Evolutionary conservation across 352 stramenopile species (phyloP), one percentile per base, ranked within the genome.

Genomic region (Phytophthora palmivora): DNA sequence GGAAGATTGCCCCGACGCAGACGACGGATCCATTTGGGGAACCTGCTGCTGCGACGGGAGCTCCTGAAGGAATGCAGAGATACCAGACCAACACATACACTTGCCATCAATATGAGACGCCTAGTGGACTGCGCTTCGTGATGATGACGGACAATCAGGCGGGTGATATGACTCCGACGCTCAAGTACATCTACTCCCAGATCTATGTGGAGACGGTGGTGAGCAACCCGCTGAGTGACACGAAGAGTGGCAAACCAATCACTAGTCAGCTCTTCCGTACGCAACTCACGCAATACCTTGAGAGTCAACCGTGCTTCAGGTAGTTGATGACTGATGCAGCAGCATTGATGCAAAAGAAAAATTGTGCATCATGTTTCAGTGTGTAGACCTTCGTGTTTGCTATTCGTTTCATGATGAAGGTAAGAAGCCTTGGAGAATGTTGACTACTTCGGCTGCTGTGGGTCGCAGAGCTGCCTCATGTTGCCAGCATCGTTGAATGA

Each of bases 21-120:
- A 48, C 59, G 28, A 47, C 43, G 21, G 69, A 67, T 30, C 42
- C 58, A 6, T 62, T 66, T 14, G 68, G 24, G 6, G 58, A 70
- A 24, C n/a, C 58, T 32, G 54, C 42, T 45, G 57, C 21, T 58
- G 43, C 14, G 33, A 3, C 30, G 63, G 15, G 50, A 34, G 26
- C 60, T 60, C 36, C 74, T 54, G 58, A 93, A 28, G 78, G 82
- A 0, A 72, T 96, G 56, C 84, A 96, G 52, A 73, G 87, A 19
- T 95, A 87, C 60, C 89, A 96, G 63, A 97, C 92, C 6, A 87
- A 91, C 62, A 61, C 82, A 49, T 98, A 96, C 74, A 97, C 88
- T 39, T 91, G 94, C 26, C 91, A 98, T 62, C 84, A 97, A 65
- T 97, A 97, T 51, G 91, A 98, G 74, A 96, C 92, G 42, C 75